Evolutionary conservation across 2,329 filamentous ascomycete genomes (phyloP), one percentile per base, ranked within the genome.

Genomic region (Trichoderma simmonsii): DNA sequence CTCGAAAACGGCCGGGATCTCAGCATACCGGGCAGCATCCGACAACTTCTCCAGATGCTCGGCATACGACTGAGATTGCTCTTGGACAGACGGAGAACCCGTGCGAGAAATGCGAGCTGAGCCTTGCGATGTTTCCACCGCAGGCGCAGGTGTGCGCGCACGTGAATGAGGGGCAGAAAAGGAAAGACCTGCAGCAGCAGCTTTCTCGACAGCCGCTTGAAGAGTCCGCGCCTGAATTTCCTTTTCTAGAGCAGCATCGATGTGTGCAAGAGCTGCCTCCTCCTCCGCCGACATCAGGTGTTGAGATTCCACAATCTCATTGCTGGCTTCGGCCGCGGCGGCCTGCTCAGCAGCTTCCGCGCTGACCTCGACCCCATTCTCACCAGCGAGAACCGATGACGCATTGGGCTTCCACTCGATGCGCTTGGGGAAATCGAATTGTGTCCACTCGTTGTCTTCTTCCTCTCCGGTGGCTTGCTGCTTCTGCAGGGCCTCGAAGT

Each of bases 1-100:
- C 86, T 98, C 93, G 80, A 99, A 99, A 4, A 96, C 90, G 51
- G 91, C 90, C 0, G 95, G 95, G 60, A 99, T 96, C 80, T 98
- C 94, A 15, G 89, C 90, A 88, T 94, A 97, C 73, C 93, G 91
- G 70, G 90, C 87, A 76, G 88, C 85, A 70, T 91, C 86, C 6
- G 91, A 91, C 63, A 98, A 88, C 77, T 91, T 89, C 68, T 90
- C 87, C 21, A 99, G 89, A 76, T 95, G 92, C 62, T 93, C 89
- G 61, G 94, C 94, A 77, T 94, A 96, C 64, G 87, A 88, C 75
- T 89, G 85, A 2, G 89, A 90, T 76, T 93, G 91, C 34, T 88
- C 83, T 71, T 93, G 88, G 56, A 86, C 82, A 1, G 89, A 86
- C 3, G 91, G 88, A 5, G 91, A 88, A 3, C 57, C 57, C 9